phyloP scores from a whole-genome alignment of 345 rosid species.

The Eucalyptus cloeziana region DNA sequence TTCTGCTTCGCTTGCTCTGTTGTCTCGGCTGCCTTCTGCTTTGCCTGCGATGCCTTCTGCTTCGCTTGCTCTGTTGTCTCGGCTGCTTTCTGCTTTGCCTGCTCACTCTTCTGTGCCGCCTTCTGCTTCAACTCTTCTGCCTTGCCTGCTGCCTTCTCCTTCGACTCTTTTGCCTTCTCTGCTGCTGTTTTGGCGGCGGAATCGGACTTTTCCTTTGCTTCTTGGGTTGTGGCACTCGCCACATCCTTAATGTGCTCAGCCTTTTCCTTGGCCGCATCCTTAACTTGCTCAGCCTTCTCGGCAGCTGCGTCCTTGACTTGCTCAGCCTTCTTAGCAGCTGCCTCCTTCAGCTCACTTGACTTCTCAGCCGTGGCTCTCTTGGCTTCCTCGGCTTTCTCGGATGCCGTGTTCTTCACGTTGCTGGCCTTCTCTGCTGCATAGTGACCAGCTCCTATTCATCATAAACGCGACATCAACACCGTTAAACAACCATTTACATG shows the following conservation, averaged over 20 bases:
- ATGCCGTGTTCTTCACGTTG: neutral
- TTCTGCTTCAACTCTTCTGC: conserved; percentile 5
- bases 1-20: neutral
- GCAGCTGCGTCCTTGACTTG: conserved; percentile 1
- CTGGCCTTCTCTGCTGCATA: conserved; percentile 7
- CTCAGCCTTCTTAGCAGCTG: neutral
- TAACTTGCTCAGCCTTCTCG: neutral
- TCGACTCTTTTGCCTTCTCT: neutral
- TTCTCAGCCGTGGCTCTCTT: neutral
- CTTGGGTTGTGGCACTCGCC: neutral
- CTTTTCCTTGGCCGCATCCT: neutral
- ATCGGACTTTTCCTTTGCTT: neutral
- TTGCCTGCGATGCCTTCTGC: conserved; percentile 8
- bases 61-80: conserved; percentile 1
- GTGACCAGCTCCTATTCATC: neutral
- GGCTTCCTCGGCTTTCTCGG: neutral
- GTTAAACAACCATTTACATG: neutral
- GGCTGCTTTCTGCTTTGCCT: neutral
- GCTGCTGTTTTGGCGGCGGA: neutral
- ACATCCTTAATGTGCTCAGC: conserved; percentile 4
- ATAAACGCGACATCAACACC: neutral
- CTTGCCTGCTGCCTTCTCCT: neutral
- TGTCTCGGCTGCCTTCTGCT: neutral
- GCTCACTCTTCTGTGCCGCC: conserved; percentile 3
- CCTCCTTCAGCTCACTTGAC: conserved; percentile 6